These are phyloP conservation scores for Clitopilus passeckerianus DNA, from an alignment of 768 basidiomycete species.

Conservation along the genomic window DNA sequence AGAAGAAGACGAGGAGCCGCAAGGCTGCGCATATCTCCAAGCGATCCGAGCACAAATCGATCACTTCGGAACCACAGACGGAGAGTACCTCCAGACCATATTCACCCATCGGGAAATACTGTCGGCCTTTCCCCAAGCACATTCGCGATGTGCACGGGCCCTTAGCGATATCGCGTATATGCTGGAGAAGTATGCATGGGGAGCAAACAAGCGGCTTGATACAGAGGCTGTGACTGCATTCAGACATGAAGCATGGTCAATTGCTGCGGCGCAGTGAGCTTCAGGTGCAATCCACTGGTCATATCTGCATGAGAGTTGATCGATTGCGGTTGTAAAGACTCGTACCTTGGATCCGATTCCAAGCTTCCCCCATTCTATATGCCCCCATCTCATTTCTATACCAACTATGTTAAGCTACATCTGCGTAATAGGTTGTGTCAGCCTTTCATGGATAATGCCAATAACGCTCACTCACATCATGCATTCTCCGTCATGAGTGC, in stretches of 20 bases:
- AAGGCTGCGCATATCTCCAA: constrained; percentile 62
- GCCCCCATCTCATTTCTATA: background rate
- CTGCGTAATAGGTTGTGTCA: background rate
- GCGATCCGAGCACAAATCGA: constrained; percentile 54
- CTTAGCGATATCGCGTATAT: constrained; percentile 62
- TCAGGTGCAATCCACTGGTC: background rate
- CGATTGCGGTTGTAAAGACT: no score
- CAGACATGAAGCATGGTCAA: constrained; percentile 63
- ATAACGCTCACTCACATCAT: constrained; percentile 3
- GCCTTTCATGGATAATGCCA: background rate
- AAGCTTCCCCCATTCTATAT: background rate
- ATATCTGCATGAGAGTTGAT: no score
- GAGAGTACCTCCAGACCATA: constrained; percentile 74
- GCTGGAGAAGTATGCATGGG: constrained; percentile 62
- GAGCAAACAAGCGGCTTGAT: constrained; percentile 67
- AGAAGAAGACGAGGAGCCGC: constrained; percentile 30
- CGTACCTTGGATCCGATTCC: background rate
- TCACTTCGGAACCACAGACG: constrained; percentile 54
- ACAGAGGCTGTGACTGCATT: constrained; percentile 65
- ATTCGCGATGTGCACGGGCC: constrained; percentile 57
- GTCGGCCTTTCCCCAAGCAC: constrained; percentile 55
- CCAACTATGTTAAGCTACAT: background rate
- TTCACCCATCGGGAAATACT: constrained; percentile 74
- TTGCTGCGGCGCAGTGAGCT: constrained; percentile 36
- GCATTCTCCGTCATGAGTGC: constrained; percentile 37